These are phyloP conservation scores for Fraxinus pennsylvanica DNA, from an alignment of 257 asterid genomes.

Conservation along the genomic window DNA sequence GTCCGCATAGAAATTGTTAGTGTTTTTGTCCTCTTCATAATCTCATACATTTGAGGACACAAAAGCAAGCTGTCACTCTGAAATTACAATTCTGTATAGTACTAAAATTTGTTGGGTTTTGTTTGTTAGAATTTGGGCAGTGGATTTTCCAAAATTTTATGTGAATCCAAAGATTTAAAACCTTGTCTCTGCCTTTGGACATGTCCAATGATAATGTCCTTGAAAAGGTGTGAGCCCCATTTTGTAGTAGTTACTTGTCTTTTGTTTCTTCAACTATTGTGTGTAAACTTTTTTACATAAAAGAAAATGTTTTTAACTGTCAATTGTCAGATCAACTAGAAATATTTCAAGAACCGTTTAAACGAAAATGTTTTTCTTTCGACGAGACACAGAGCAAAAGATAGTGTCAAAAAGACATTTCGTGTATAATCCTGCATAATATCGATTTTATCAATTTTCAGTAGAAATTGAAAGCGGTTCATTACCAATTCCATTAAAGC, in stretches of 20 bases:
- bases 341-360: background rate
- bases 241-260: background rate
- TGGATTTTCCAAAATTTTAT: slow-evolving; percentile 12
- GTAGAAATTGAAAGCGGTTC: no score
- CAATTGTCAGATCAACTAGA: no score
- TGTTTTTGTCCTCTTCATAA: slow-evolving; percentile 38
- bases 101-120: slow-evolving; percentile 38
- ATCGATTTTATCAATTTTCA: no score
- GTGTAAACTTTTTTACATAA: background rate
- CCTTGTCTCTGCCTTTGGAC: slow-evolving; percentile 16
- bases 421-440: no score
- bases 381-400: no score
- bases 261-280: background rate
- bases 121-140: slow-evolving; percentile 37
- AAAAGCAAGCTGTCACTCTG: slow-evolving; percentile 46
- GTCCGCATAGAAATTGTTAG: slow-evolving; percentile 33
- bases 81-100: slow-evolving; percentile 30
- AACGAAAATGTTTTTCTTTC: no score
- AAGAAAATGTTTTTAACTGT: no score
- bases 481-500: no score
- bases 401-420: no score
- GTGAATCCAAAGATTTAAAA: slow-evolving; percentile 22
- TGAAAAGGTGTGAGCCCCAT: slow-evolving; percentile 12
- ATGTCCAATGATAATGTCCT: background rate
- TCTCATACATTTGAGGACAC: slow-evolving; percentile 43